Evolutionary conservation across 1,139 yeast species (phyloP), one percentile per base, ranked within the genome.

Genomic region (Saccharomyces hybrid): DNA sequence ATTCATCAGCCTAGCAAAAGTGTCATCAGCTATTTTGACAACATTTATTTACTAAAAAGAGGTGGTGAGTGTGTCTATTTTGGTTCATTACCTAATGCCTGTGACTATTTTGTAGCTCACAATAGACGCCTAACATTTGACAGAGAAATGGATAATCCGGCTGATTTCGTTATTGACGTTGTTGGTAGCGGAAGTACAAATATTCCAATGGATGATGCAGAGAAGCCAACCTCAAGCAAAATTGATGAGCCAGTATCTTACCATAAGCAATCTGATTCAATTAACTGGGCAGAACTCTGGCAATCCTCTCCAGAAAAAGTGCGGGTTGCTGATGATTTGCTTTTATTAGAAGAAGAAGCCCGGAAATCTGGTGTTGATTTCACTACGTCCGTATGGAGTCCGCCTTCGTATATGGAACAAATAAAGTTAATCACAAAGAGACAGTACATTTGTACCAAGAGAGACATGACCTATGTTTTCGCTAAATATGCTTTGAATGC

Each of bases 91-190:
- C 71, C 70, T 48, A 60, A 63, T 19, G 82, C 81, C 2, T 76
- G 73, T 60, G 67, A 66, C 25, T 79, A 66, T 60, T 78, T 79
- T 57, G 52, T 55, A 34, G 42, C 51, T 3, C 55, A 60, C 49
- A 64, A 63, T 27, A 50, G 53, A 5, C 46, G 57, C 6, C 52
- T 63, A 38, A 31, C 52, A 14, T 62, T 55, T 46, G 61, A 63
- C 32, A 54, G 42, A 13, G 63, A 60, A 53, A 41, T 46, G 44
- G 84, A 78, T 57, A 81, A 81, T 57, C 86, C 86, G 3, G 86
- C 86, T 25, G 86, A 81, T 65, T 81, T 79, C 63, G 78, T 82
- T 58, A 71, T 81, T 58, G 81, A 80, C 55, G 78, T 77, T 48
- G 80, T 81, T 63, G 83, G 83, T 49, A 60, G 62, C 29, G 16